Conservation (phyloP, 2,329 filamentous ascomycete species). For the Elsinoe batatas region DNA sequence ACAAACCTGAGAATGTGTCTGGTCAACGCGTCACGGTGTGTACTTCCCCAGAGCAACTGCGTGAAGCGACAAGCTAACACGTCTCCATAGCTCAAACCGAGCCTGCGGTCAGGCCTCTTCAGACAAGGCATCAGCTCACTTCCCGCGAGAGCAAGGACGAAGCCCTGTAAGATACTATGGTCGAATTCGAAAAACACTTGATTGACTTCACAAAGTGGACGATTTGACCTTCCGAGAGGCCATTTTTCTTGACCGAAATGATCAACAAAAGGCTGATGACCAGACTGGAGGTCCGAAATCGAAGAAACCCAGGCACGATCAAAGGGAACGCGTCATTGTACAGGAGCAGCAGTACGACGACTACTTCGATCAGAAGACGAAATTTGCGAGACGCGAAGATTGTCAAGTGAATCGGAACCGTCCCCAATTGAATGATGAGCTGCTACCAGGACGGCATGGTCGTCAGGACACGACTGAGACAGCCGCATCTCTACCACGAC, state of each 20-base stretch:
- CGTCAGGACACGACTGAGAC: too few relatives aligned
- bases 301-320: neutral
- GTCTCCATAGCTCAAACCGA: neutral
- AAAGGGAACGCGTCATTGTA: neutral
- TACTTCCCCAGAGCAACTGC: neutral
- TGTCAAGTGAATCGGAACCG: too few relatives aligned
- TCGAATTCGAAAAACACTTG: neutral
- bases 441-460: too few relatives aligned
- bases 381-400: neutral
- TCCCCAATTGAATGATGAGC: too few relatives aligned
- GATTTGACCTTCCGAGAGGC: neutral
- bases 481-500: too few relatives aligned
- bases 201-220: neutral
- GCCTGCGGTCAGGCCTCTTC: neutral
- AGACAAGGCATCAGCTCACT: conserved; percentile 9
- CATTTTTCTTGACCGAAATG: neutral
- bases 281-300: neutral
- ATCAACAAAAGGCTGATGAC: neutral
- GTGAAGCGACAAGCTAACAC: neutral
- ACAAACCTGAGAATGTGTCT: neutral
- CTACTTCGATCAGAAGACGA: neutral
- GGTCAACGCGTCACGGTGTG: neutral
- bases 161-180: neutral
- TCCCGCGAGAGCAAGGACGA: neutral
- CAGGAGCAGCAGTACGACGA: conserved; percentile 6